Evolutionary conservation across 1,139 yeast species (phyloP), one percentile per base, ranked within the genome.

Genomic region (Geotrichum australiense): DNA sequence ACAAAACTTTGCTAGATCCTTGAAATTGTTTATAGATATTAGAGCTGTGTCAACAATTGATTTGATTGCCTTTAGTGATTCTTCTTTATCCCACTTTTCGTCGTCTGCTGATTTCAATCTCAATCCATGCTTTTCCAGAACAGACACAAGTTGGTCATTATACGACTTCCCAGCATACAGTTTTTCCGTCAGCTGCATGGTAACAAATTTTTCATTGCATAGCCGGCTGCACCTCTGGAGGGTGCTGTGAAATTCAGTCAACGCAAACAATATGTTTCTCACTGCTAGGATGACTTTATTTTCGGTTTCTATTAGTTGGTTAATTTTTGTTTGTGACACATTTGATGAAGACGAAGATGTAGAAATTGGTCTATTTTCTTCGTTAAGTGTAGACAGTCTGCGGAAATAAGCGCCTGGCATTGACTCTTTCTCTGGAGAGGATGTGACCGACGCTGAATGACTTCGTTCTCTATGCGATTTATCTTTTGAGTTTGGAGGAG

Each of bases 161-260:
- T 42, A 42, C 6, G 48, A 45, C 20, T 45, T 43, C n/a, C 46
- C 46, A 10, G 46, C 34, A 24, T 45, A 42, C 10, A 45, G 35
- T 5, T 39, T 22, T 10, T 39, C 42, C 2, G 45, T 35, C 19
- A 45, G 36, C 23, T 42, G 37, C 14, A 35, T 33, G 3, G 41
- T 33, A 7, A 45, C 41, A 12, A 74, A 70, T 49, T 78, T 78
- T 50, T 80, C 89, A 14, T 71, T 64, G 53, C 87, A 80, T 50
- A 81, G 77, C 1, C 80, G 75, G 11, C 81, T 71, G 48, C 81
- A 75, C 45, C 84, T 70, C 47, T 84, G 66, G 6, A 84, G 69
- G 2, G 81, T 78, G 26, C 80, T 74, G 51, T 80, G 87, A 39
- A 83, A 68, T 54, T 83, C 93, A 37, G 83, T 77, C 43, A 81